Evolutionary conservation across 23 red algal genomes (phyloP), one percentile per base, ranked within the genome.

Genomic region (Agarophyton chilense): DNA sequence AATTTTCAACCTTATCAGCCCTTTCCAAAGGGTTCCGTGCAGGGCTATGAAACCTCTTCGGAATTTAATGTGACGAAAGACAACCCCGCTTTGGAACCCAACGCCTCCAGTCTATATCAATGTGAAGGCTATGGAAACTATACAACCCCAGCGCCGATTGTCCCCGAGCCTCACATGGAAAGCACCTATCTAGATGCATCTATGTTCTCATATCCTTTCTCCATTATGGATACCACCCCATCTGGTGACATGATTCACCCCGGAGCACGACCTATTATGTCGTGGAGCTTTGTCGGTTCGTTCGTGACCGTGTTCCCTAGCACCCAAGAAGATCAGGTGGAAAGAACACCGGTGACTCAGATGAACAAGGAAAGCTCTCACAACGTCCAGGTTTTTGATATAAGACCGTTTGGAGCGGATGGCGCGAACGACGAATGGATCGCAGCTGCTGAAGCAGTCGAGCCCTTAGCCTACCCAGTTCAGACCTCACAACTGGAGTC

Each of bases 201-300:
- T 7, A 38, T 86, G 18, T 86, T 70, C 47, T 72, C 82, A 1
- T 89, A 89, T 49, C 73, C 85, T 31, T 89, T 78, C 71, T 89
- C 85, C 50, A 79, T 79, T 38, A 78, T 89, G 85, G 85, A 89
- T 78, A 58, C 85, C 8, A 65, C 25, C 78, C 52, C 85, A 13
- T 63, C 67, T 47, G 85, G 52, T 36, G 85, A 77, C 38, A 73
- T 89, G 50, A 53, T 74, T 45, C 41, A 78, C 19, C 70, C 35
- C 19, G 51, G 63, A 7, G 41, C 85, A 24, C 52, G 85, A 33
- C 71, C 85, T 43, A 72, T 79, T 49, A 34, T 89, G 17, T 78
- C 85, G 17, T 89, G 85, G 85, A 52, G 85, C 10, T 89, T 89
- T 52, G 85, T n/a, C 28, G 85, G 85, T 18, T 79, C 73, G 14